Conservation (phyloP, 2,329 filamentous ascomycete genomes). For the Ilyonectria sp. region DNA sequence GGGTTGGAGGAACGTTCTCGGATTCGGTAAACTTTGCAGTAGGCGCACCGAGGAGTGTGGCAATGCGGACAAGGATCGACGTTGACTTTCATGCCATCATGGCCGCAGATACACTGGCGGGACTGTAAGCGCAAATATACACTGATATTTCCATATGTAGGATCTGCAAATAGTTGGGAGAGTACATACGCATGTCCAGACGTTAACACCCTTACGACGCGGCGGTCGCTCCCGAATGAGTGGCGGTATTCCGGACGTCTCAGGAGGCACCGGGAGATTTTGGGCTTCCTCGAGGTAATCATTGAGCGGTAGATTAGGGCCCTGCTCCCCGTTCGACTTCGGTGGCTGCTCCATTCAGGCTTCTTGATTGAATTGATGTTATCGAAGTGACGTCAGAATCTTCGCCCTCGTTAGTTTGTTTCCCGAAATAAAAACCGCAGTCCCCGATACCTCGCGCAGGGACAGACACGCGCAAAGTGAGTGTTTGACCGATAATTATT, state of each 20-base stretch:
- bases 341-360: no score
- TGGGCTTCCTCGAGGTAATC: not conserved
- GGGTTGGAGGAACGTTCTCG: not conserved
- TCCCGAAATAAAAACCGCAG: no score
- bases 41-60: constrained; percentile 23
- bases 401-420: no score
- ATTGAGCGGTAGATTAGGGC: not conserved
- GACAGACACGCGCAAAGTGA: no score
- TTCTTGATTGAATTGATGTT: no score
- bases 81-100: constrained; percentile 37
- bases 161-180: not conserved
- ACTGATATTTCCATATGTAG: not conserved
- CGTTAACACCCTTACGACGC: not conserved
- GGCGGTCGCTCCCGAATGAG: constrained; percentile 10
- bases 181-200: constrained; percentile 21
- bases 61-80: constrained; percentile 37
- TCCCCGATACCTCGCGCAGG: no score
- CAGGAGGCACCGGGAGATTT: not conserved
- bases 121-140: no score
- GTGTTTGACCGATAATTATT: no score
- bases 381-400: no score
- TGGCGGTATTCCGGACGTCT: not conserved
- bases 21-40: constrained; percentile 32
- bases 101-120: constrained; percentile 32
- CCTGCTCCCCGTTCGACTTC: no score